phyloP scores from a whole-genome alignment of 139 green algal genomes.

The Closterium sp. region DNA sequence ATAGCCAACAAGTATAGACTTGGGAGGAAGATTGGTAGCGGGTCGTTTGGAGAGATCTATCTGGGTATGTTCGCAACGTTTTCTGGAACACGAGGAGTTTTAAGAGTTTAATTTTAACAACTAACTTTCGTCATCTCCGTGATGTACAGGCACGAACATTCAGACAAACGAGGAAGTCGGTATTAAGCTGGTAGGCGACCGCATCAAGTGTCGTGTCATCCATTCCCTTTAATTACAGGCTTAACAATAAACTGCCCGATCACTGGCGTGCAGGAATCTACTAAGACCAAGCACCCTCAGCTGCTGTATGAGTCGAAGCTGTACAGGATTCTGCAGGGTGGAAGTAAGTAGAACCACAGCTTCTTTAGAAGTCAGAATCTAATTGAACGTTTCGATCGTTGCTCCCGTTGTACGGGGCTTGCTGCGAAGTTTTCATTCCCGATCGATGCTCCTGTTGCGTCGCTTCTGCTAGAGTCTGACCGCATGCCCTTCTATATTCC shows the following conservation, averaged over 20 bases:
- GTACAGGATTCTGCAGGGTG: conserved; percentile 66
- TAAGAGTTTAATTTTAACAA: too few species aligned
- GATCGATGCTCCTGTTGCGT: not conserved
- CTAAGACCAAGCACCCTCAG: conserved; percentile 64
- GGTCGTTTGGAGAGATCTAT: conserved; percentile 66
- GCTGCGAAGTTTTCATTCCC: too few species aligned
- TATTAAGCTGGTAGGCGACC: conserved; percentile 91
- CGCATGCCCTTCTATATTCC: too few species aligned
- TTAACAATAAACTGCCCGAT: not conserved
- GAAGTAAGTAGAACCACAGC: conserved; percentile 30
- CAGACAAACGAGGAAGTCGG: conserved; percentile 97
- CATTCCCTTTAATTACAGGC: too few species aligned
- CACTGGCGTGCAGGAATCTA: conserved; percentile 52
- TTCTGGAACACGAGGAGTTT: too few species aligned
- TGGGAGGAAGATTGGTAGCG: conserved; percentile 62
- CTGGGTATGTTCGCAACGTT: conserved; percentile 42
- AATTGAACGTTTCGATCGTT: not conserved
- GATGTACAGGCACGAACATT: conserved; percentile 85
- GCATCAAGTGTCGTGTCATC: too few species aligned
- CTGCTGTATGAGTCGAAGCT: conserved; percentile 66
- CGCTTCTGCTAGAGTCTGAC: not conserved
- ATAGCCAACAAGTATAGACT: conserved; percentile 65
- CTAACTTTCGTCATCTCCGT: not conserved
- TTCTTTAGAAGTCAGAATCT: too few species aligned
- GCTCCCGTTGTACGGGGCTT: too few species aligned